These are phyloP conservation scores for Apophysomyces ossiformis DNA, from an alignment of 371 early-diverging fungal species.

Conservation along the genomic window DNA sequence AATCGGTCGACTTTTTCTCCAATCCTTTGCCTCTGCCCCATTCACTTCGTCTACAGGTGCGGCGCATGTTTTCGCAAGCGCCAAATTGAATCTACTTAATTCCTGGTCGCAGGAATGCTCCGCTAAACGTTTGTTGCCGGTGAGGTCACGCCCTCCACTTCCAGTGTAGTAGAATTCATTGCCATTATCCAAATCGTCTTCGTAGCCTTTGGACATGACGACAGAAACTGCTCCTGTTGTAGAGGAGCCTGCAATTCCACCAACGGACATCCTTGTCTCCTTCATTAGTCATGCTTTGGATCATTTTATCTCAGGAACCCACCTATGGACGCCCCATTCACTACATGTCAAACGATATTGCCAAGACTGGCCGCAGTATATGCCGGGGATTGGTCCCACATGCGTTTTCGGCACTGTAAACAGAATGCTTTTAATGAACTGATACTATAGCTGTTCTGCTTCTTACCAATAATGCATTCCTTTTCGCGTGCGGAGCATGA, in stretches of 20 bases:
- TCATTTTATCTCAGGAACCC: not conserved
- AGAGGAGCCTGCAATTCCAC: slow-evolving; percentile 53
- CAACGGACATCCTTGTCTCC: slow-evolving; percentile 45
- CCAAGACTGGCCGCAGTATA: slow-evolving; percentile 64
- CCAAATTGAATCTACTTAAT: slow-evolving; percentile 51
- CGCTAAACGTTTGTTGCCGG: slow-evolving; percentile 40
- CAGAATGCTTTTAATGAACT: not conserved
- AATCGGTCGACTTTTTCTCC: slow-evolving; percentile 60
- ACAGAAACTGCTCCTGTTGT: slow-evolving; percentile 53
- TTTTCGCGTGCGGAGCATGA: slow-evolving; percentile 48
- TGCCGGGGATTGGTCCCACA: slow-evolving; percentile 64
- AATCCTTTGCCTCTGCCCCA: slow-evolving; percentile 56
- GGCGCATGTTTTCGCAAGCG: slow-evolving; percentile 61
- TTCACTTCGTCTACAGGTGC: slow-evolving; percentile 38
- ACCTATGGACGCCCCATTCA: slow-evolving; percentile 64
- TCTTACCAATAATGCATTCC: slow-evolving; percentile 51
- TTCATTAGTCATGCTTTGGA: not conserved
- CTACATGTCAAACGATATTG: slow-evolving; percentile 38
- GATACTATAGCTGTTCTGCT: not conserved
- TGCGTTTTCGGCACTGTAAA: slow-evolving; percentile 33
- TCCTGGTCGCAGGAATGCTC: slow-evolving; percentile 53
- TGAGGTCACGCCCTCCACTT: slow-evolving; percentile 51
- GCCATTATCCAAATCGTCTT: slow-evolving; percentile 62
- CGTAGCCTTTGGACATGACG: slow-evolving; percentile 38
- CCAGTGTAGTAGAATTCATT: slow-evolving; percentile 64